Percentiles rank a stretch among this genome's conserved stretches.
Evolutionary conservation across 2,329 filamentous ascomycete genomes (phyloP).

Genomic region (Fusarium sp.): DNA sequence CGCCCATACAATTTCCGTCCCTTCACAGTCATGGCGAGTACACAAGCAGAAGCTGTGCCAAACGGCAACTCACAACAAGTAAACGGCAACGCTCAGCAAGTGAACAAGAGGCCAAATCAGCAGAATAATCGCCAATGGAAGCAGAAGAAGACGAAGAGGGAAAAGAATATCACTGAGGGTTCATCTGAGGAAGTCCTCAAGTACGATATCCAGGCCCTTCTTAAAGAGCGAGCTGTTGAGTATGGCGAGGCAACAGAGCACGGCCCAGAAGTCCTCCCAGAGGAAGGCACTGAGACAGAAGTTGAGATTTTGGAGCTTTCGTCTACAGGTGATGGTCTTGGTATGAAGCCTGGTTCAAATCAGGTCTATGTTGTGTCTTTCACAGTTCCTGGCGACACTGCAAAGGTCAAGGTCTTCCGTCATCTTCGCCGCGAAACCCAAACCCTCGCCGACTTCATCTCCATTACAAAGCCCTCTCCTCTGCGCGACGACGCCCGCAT

Average conservation of each 20-base stretch:
- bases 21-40: constrained; percentile 40
- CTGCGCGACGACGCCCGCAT: constrained; percentile 81
- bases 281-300: constrained; percentile 78
- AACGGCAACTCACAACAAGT: constrained; percentile 31
- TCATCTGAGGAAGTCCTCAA: constrained; percentile 73
- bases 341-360: constrained; percentile 69
- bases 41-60: constrained; percentile 21
- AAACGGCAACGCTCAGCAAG: constrained; percentile 10
- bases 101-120: constrained; percentile 40
- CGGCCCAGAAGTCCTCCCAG: constrained; percentile 60
- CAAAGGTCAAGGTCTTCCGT: constrained; percentile 80
- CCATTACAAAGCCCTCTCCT: constrained; percentile 76
- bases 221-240: constrained; percentile 53
- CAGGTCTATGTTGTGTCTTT: constrained; percentile 90
- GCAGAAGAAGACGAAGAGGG: constrained; percentile 65
- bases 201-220: constrained; percentile 67
- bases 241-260: constrained; percentile 42
- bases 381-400: constrained; percentile 82
- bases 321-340: constrained; percentile 91
- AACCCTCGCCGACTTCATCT: constrained; percentile 83
- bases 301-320: constrained; percentile 84
- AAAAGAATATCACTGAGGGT: constrained; percentile 68
- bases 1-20: constrained; percentile 24
- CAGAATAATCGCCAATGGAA: constrained; percentile 44
- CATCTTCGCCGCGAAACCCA: constrained; percentile 74